phyloP scores from a whole-genome alignment of 23 red algal genomes.

The Cyanidiococcus yangmingshanensis region DNA sequence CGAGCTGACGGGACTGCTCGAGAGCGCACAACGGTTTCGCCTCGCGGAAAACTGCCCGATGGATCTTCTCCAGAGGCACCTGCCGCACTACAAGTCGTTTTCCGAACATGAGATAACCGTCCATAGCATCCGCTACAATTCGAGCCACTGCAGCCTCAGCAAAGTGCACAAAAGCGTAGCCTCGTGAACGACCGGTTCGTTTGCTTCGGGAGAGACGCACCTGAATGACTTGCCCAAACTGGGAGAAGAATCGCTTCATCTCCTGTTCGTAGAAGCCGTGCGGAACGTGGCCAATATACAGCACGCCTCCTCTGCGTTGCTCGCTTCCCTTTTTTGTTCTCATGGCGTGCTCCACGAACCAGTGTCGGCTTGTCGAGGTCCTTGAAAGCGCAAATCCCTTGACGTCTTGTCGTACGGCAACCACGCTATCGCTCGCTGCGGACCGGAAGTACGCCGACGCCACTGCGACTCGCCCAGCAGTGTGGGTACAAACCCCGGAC shows the following conservation, averaged over 20 bases:
- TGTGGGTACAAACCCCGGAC: too few relatives aligned
- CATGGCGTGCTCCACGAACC: too few relatives aligned
- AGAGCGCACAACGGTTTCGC: background rate
- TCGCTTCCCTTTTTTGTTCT: background rate
- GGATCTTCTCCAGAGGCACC: constrained; percentile 28
- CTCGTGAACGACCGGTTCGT: constrained; percentile 44
- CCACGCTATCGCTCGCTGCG: too few relatives aligned
- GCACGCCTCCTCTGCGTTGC: constrained; percentile 14
- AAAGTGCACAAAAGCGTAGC: constrained; percentile 94
- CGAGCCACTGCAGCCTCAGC: constrained; percentile 41
- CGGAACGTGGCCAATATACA: constrained; percentile 92
- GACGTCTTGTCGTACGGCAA: too few relatives aligned
- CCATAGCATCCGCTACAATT: constrained; percentile 68
- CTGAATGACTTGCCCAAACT: constrained; percentile 60
- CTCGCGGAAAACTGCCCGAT: background rate
- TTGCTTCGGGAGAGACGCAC: constrained; percentile 57
- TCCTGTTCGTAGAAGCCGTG: constrained; percentile 95
- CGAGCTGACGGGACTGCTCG: background rate
- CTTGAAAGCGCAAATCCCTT: too few relatives aligned
- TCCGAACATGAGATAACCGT: constrained; percentile 90
- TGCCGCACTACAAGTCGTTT: constrained; percentile 59
- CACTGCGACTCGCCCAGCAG: too few relatives aligned
- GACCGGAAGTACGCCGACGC: too few relatives aligned
- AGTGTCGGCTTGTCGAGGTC: too few relatives aligned
- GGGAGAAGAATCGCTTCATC: constrained; percentile 67